Percentiles rank a stretch among this genome's conserved stretches.
Evolutionary conservation across 257 asterid genomes (phyloP).

Genomic region (Sherardia arvensis): DNA sequence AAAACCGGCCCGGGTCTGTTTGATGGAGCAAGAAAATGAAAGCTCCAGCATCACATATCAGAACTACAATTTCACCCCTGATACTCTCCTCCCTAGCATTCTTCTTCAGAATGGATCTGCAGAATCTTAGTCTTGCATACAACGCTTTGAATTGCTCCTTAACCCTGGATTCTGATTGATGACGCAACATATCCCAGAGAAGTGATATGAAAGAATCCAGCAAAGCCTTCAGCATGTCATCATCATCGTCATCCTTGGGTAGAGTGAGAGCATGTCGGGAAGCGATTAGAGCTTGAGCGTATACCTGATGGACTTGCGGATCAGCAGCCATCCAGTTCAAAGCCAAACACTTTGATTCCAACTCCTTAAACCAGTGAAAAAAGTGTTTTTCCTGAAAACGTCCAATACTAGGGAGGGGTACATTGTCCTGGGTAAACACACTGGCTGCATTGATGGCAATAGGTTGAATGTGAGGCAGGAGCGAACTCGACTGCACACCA

Average conservation of each 20-base stretch:
- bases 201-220: not conserved
- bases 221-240: not conserved
- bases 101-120: not conserved
- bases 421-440: not conserved
- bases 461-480: not conserved
- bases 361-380: not conserved
- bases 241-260: no score
- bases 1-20: no score
- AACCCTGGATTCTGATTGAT: not conserved
- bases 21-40: not conserved
- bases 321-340: not conserved
- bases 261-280: not conserved
- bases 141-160: not conserved
- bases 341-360: not conserved
- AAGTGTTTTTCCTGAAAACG: no score
- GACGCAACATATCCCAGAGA: not conserved
- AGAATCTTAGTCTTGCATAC: not conserved
- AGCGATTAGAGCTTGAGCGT: not conserved
- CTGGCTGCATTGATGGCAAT: not conserved
- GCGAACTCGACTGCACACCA: no score
- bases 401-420: no score
- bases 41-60: not conserved
- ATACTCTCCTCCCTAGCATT: not conserved
- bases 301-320: not conserved
- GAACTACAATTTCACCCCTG: no score